Evolutionary conservation across 805 yeast species (phyloP).

Genomic region (Naumovozyma baii): DNA sequence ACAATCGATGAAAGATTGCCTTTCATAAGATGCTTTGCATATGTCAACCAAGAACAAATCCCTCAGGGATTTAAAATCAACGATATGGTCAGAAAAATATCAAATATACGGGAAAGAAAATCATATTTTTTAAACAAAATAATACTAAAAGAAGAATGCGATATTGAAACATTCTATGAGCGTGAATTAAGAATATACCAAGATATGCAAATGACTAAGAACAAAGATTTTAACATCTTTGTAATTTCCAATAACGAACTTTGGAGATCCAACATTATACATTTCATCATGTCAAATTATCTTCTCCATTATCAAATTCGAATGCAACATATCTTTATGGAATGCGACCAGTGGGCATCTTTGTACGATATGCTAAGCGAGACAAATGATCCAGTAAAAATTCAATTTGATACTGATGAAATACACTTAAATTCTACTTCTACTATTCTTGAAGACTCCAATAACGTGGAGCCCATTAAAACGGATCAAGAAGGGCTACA

Average conservation of each 20-base stretch:
- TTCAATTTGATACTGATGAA: conserved; percentile 3
- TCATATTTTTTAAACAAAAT: neutral
- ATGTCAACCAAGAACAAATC: conserved; percentile 7
- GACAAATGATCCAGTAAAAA: conserved; percentile 7
- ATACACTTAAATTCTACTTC: neutral
- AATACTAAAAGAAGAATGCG: neutral
- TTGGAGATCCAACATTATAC: conserved; percentile 1
- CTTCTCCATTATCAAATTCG: neutral
- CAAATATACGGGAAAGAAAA: neutral
- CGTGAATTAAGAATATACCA: conserved; percentile 11
- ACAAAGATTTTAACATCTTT: conserved; percentile 18
- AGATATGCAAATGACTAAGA: conserved; percentile 19
- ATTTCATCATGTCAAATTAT: neutral
- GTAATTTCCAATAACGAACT: conserved; percentile 5
- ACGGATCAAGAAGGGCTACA: neutral
- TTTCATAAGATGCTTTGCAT: conserved; percentile 26
- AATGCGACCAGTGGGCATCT: conserved; percentile 3
- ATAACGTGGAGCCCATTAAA: too few relatives aligned
- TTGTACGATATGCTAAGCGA: conserved; percentile 9
- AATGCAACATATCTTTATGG: conserved; percentile 8
- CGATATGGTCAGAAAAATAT: conserved; percentile 8
- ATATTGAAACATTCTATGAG: neutral
- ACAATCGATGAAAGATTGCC: conserved; percentile 36
- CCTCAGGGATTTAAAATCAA: conserved; percentile 7
- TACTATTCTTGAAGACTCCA: neutral